A percentile compares a stretch with the other conserved stretches of the same genome.
phyloP scores from a whole-genome alignment of 1,284 basidiomycete genomes.

The Trichosporon sp. region DNA sequence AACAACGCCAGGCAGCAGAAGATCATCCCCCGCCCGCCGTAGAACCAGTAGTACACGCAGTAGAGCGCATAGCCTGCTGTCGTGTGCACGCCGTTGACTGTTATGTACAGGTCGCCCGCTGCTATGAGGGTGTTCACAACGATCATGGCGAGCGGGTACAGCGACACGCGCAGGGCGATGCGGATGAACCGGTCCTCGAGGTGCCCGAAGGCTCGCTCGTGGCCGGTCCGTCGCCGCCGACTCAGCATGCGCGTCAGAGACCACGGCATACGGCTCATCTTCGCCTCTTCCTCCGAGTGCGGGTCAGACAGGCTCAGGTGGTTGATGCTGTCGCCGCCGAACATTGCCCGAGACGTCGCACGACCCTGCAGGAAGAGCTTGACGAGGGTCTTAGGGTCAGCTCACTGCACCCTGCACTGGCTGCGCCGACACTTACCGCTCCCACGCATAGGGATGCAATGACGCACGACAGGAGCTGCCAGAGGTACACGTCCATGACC shows the following conservation, averaged over 20 bases:
- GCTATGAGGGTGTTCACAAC: constrained; percentile 27
- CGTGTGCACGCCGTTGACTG: constrained; percentile 8
- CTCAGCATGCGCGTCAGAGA: constrained; percentile 1
- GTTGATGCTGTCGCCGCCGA: constrained; percentile 20
- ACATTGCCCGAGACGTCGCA: constrained; percentile 26
- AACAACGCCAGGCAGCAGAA: constrained; percentile 15
- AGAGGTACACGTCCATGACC: constrained; percentile 34
- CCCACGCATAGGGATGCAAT: constrained; percentile 26
- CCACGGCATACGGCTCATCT: constrained; percentile 18
- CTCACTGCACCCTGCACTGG: no score
- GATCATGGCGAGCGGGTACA: constrained; percentile 25
- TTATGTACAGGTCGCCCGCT: constrained; percentile 20
- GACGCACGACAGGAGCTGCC: constrained; percentile 30
- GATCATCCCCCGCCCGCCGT: constrained; percentile 13
- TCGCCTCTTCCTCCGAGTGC: constrained; percentile 21
- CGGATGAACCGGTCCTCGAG: constrained; percentile 20
- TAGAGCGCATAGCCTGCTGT: constrained; percentile 15
- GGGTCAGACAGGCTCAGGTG: constrained; percentile 12
- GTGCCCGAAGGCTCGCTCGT: constrained; percentile 11
- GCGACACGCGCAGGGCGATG: constrained; percentile 24
- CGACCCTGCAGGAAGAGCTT: constrained; percentile 31
- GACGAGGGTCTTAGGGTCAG: constrained; percentile 22
- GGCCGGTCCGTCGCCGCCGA: background rate
- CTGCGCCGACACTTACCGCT: constrained; percentile 19
- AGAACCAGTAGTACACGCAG: constrained; percentile 20